Evolutionary conservation across 164 flowering plant species (phyloP), one percentile per base, ranked within the genome.

Genomic region (Platanus orientalis): DNA sequence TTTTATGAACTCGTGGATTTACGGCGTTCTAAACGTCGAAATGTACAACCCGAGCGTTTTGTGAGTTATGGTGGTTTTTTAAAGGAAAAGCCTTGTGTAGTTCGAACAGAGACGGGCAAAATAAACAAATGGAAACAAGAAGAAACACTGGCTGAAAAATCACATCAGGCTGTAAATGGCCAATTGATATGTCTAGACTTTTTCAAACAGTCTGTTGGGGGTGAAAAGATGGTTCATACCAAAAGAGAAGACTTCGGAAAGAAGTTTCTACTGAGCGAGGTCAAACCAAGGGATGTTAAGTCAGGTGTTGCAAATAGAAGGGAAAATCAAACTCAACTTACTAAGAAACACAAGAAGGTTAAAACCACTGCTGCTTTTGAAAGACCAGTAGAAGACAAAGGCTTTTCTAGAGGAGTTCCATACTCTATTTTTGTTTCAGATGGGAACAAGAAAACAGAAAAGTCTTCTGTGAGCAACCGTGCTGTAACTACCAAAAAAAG

Each of bases 21-120:
- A 70, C 71, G 98, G 50, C 76, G 98, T 54, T 94, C 98, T 42
- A 84, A 84, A 59, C 88, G 96, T 9, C 72, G 83, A 44, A 68
- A 68, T 61, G 75, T 83, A 21, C 76, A 79, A 49, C 97, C 96
- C 4, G 92, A 91, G 36, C 86, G 96, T 40, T 86, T 75, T 63
- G 55, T 76, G 6, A 82, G 82, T 26, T 65, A 69, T 39, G 81
- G 70, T 69, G 63, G 56, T 44, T 49, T 56, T 23, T 21, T 76
- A 39, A 83, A 68, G 52, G 57, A 61, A 13, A 82, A 83, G n/a
- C 53, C 70, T 62, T 72, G 65, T 29, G 63, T 71, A 23, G n/a
- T 67, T 53, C 63, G 81, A n/a, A 34, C 65, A 6, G 69, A 76
- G 32, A 58, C 62, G 28, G 58, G 32, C 32, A 80, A 67, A 62